Evolutionary conservation across 2,329 filamentous ascomycete species (phyloP).

Genomic region (Blastomyces parvus): DNA sequence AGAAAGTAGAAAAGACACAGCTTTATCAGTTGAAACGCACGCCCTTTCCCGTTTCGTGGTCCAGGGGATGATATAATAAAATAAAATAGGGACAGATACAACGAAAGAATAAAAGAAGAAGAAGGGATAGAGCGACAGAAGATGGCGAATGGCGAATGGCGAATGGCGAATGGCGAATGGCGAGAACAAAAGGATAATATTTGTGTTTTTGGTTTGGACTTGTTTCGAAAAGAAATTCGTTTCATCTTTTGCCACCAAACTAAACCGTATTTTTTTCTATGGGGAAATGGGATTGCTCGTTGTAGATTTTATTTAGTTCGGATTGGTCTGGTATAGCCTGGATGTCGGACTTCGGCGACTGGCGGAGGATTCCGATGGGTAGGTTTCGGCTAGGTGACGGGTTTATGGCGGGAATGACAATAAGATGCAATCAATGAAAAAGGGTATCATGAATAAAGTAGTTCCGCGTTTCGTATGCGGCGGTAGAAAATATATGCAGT

Average conservation of each 20-base stretch:
- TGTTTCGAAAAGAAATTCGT: slow-evolving; percentile 5
- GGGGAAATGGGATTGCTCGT: background rate
- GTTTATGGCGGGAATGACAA: background rate
- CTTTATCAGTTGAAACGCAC: too few relatives aligned
- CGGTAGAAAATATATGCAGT: slow-evolving; percentile 5
- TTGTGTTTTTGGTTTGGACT: background rate
- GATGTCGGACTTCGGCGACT: background rate
- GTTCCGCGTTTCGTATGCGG: background rate
- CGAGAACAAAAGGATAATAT: background rate
- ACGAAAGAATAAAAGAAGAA: too few relatives aligned
- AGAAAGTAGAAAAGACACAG: background rate
- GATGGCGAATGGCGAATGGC: background rate
- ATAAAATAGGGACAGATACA: background rate
- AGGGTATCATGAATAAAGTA: slow-evolving; percentile 5
- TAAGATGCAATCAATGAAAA: background rate
- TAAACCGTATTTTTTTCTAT: background rate
- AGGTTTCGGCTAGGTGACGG: background rate
- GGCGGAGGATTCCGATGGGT: background rate
- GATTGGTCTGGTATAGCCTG: background rate
- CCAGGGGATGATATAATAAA: background rate
- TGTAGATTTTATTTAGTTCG: background rate
- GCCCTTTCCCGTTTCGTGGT: background rate
- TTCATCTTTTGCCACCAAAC: background rate
- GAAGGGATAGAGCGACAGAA: background rate
- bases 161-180: background rate